phyloP scores from a whole-genome alignment of 257 asterid species.

The Solanum arcanum region DNA sequence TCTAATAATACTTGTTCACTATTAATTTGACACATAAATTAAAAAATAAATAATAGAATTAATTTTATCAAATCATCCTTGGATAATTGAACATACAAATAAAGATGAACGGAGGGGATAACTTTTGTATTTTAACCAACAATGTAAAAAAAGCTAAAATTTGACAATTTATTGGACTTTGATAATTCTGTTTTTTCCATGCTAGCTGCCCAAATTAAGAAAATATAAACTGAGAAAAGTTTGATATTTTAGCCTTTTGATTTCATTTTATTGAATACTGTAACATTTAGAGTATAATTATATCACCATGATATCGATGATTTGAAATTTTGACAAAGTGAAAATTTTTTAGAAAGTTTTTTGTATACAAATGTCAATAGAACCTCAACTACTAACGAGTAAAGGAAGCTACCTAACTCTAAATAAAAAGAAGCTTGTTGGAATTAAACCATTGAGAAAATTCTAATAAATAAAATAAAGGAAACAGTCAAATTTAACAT shows the following conservation, averaged over 20 bases:
- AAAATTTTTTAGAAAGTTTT: no score
- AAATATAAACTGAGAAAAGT: no score
- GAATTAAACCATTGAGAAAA: not conserved
- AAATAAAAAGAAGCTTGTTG: not conserved
- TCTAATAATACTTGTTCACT: no score
- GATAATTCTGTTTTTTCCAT: not conserved
- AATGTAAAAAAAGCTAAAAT: not conserved
- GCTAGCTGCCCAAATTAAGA: not conserved
- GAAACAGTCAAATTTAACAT: not conserved
- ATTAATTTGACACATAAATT: no score
- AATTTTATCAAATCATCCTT: no score
- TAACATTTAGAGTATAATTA: no score
- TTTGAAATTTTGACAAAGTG: no score
- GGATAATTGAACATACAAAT: no score
- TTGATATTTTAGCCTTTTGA: not conserved
- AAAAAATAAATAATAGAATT: no score
- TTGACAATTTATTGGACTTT: not conserved
- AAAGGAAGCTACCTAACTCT: not conserved
- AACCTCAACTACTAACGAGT: not conserved
- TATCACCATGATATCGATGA: no score
- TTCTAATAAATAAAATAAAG: not conserved
- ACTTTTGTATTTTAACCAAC: not conserved
- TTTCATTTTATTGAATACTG: not conserved
- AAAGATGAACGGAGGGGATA: not conserved
- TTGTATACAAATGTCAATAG: not conserved